Conservation (phyloP, 371 early-diverging fungal genomes). For the Fennellomyces sp. region DNA sequence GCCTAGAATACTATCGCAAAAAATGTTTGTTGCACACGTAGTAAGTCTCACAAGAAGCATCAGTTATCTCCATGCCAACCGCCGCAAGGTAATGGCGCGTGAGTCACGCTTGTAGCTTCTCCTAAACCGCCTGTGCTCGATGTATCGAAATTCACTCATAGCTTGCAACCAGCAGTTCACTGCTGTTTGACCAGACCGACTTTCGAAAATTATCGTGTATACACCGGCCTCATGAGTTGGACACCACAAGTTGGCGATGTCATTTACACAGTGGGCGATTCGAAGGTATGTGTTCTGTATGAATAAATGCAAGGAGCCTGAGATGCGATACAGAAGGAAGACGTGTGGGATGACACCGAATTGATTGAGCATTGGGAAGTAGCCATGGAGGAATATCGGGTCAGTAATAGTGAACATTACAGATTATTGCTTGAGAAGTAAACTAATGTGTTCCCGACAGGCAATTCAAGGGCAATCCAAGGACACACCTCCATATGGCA, state of each 20-base stretch:
- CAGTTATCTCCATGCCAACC: too few species aligned
- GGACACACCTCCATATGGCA: background rate
- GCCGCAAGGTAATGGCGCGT: too few species aligned
- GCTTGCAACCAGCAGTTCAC: too few species aligned
- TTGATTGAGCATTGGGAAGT: slow-evolving; percentile 66
- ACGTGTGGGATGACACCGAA: slow-evolving; percentile 65
- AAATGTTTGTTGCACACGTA: too few species aligned
- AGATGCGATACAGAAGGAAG: slow-evolving; percentile 19
- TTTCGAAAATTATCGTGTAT: too few species aligned
- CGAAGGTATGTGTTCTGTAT: background rate
- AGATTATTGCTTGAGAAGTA: background rate
- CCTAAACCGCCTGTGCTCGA: too few species aligned
- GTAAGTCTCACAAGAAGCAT: too few species aligned
- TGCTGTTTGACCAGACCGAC: too few species aligned
- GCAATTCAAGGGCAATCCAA: background rate
- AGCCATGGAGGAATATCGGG: slow-evolving; percentile 52
- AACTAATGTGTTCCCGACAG: background rate
- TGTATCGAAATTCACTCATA: too few species aligned
- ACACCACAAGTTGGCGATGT: slow-evolving; percentile 14
- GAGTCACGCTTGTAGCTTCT: too few species aligned
- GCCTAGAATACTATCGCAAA: too few species aligned
- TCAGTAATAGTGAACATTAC: background rate
- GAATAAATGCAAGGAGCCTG: background rate
- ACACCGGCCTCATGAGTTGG: too few species aligned
- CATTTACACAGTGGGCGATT: slow-evolving; percentile 6